Percentiles rank a stretch among this genome's conserved stretches.
Conservation (phyloP, 768 basidiomycete species). For the Tylopilus rubrobrunneus region DNA sequence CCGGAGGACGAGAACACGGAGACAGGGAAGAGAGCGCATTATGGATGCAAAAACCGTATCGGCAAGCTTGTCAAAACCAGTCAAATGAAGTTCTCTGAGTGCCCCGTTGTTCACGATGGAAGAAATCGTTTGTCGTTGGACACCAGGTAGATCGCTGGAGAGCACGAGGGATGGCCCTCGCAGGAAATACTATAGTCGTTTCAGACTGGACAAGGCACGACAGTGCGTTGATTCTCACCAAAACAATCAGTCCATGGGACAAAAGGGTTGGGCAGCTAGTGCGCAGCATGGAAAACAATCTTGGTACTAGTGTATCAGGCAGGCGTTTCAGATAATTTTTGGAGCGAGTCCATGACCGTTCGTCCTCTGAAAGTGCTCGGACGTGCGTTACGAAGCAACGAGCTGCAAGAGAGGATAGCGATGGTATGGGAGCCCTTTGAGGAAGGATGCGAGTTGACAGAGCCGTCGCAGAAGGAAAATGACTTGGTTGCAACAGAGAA, state of each 20-base stretch:
- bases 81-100: slow-evolving; percentile 48
- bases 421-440: slow-evolving; percentile 31
- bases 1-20: slow-evolving; percentile 54
- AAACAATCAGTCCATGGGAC: slow-evolving; percentile 50
- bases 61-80: slow-evolving; percentile 47
- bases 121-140: slow-evolving; percentile 46
- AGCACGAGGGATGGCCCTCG: slow-evolving; percentile 49
- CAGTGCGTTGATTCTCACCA: slow-evolving; percentile 35
- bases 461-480: slow-evolving; percentile 48
- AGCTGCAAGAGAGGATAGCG: slow-evolving; percentile 48
- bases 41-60: slow-evolving; percentile 51
- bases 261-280: slow-evolving; percentile 49
- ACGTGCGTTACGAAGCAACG: slow-evolving; percentile 49
- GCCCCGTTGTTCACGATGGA: slow-evolving; percentile 33
- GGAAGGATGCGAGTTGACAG: slow-evolving; percentile 44
- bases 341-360: slow-evolving; percentile 37
- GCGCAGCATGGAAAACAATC: slow-evolving; percentile 49
- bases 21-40: slow-evolving; percentile 40
- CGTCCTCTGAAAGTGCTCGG: slow-evolving; percentile 35
- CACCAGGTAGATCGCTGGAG: slow-evolving; percentile 47
- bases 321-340: slow-evolving; percentile 41
- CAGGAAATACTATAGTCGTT: slow-evolving; percentile 47
- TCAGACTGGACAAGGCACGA: neutral
- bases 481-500: slow-evolving; percentile 32
- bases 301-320: slow-evolving; percentile 50